These are phyloP conservation scores for Pseudoscleropodium purum DNA, from an alignment of 225 moss, liverwort and hornwort species.

Conservation along the genomic window DNA sequence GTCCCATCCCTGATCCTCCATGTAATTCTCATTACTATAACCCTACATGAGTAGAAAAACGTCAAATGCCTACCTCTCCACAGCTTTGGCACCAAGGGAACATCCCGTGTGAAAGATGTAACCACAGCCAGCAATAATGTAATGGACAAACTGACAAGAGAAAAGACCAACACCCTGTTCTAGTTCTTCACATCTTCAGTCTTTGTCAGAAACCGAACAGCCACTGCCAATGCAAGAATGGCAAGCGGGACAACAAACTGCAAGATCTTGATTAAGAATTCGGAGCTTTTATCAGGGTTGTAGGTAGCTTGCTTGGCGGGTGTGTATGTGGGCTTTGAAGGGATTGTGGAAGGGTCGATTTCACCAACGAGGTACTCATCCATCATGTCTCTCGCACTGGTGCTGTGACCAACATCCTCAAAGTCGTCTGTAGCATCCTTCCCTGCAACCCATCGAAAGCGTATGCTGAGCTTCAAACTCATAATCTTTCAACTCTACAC, in stretches of 20 bases:
- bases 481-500: background rate
- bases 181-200: conserved; percentile 44
- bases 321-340: conserved; percentile 52
- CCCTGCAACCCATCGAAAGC: conserved; percentile 25
- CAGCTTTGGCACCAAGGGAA: background rate
- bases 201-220: conserved; percentile 80
- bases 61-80: background rate
- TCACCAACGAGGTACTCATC: conserved; percentile 53
- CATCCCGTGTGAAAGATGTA: conserved; percentile 3
- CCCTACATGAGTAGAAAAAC: background rate
- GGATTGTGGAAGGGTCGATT: conserved; percentile 53
- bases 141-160: background rate
- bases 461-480: background rate
- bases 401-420: conserved; percentile 90
- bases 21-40: background rate
- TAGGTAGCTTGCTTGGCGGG: conserved; percentile 55
- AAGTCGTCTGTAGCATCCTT: conserved; percentile 96
- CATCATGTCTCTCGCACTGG: conserved; percentile 79
- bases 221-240: conserved; percentile 75
- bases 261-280: conserved; percentile 86
- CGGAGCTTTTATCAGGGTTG: conserved; percentile 77
- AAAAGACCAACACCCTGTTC: background rate
- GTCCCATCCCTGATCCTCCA: background rate
- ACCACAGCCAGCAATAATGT: conserved; percentile 15
- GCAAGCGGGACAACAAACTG: conserved; percentile 88